These are phyloP conservation scores for Incumbomyces lentus DNA, from an alignment of 2,329 filamentous ascomycete species.

Conservation along the genomic window DNA sequence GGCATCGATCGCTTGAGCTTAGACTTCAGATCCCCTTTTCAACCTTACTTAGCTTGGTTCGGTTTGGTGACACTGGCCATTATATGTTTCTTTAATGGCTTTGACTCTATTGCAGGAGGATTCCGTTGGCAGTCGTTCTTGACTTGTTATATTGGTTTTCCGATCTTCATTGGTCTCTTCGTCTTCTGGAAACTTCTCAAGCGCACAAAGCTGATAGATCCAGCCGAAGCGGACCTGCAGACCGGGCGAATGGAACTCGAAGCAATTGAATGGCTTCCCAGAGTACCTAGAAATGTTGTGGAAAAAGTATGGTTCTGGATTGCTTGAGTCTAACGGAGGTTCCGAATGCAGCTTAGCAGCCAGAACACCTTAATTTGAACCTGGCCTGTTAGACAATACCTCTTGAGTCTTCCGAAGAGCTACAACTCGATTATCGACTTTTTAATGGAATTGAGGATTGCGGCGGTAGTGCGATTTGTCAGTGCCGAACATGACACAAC, in stretches of 20 bases:
- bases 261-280: no score
- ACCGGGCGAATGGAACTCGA: background rate
- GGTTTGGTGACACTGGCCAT: constrained; percentile 43
- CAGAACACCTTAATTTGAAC: no score
- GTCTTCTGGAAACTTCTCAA: constrained; percentile 15
- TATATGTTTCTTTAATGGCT: constrained; percentile 61
- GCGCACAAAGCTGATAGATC: constrained; percentile 7
- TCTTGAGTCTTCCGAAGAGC: no score
- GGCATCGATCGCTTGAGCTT: constrained; percentile 39
- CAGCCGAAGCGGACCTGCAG: background rate
- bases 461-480: no score
- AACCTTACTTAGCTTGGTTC: constrained; percentile 61
- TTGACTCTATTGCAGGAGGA: constrained; percentile 25
- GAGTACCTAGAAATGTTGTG: no score
- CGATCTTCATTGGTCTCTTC: constrained; percentile 36
- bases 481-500: no score
- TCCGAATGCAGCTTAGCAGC: no score
- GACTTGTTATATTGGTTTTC: constrained; percentile 39
- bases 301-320: constrained; percentile 15
- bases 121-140: constrained; percentile 40
- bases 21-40: constrained; percentile 51
- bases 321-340: no score
- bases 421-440: no score
- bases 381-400: no score
- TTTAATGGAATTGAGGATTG: no score